Base-by-base conservation (phyloP, 768 basidiomycete genomes). In the Cubamyces lactineus region DNA sequence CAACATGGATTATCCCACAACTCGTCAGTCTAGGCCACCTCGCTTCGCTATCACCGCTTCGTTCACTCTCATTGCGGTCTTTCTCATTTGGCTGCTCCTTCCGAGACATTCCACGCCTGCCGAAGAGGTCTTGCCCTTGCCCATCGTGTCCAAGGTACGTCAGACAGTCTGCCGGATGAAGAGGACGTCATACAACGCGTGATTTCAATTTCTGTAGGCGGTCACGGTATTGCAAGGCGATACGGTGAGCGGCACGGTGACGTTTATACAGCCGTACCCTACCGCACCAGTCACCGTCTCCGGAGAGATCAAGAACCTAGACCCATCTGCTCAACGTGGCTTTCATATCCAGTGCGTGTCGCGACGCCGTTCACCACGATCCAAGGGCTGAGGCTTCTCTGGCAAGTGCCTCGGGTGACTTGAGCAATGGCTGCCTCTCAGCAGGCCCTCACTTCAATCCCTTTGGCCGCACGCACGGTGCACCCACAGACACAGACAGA, bases 361-460 rank as follows among this genome's bases (percentile, higher is more conserved):
- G 21, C 5, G 19, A 2, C 0, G 34, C 23, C 41, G 28, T 38
- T 15, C 3, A 9, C 5, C 26, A 28, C 16, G 16, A 34, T 34
- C 26, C 28, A 26, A 21, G 11, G 12, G 39, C 30, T 11, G 3
- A 51, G 45, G 1, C 24, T n/a, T 45, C 21, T 13, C 9, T 53
- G 6, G 12, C 9, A 38, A 69, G 55, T 50, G 55, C 71, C 55
- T 76, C 78, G 45, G 91, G 92, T 28, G 88, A 94, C 74, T 72
- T 86, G 63, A 82, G 80, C 24, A 71, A 76, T n/a, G 90, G 87
- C 1, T 91, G 90, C 70, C 40, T 76, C 8, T 88, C 89, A 19
- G 82, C 91, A 38, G 89, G 90, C 2, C 66, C 85, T 38, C 92
- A 94, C 74, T 94, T 85, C 80, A 93, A 94, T 76, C 90, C 90